Evolutionary conservation across 495 filamentous ascomycete species (phyloP), one percentile per base, ranked within the genome.

Genomic region (Penicillium simplicissimum): DNA sequence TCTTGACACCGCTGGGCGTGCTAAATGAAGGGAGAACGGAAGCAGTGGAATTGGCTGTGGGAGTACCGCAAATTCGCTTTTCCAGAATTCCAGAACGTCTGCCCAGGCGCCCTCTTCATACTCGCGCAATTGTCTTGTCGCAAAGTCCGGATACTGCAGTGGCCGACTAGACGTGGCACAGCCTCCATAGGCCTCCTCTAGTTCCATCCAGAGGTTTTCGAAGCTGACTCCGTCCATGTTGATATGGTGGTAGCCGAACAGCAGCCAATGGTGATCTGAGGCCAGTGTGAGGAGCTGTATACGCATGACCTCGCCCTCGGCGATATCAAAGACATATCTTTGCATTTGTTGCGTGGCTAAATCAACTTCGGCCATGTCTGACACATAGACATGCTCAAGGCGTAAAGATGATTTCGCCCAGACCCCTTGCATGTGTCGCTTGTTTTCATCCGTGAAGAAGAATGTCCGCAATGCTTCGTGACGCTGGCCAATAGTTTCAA

Each of bases 391-490:
- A 14, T 65, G 68, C 55, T 71, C 63, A 9, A 69, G 25, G 0
- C 35, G 58, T n/a, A 72, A 15, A 1, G n/a, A 28, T 1, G 73
- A 70, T 2, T 55, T 58, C 0, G 25, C 6, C 63, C 64, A 63
- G 13, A 75, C 49, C 1, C 62, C 59, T 62, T 73, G 71, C 65
- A 61, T 70, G 25, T 55, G 65, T 7, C 43, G 49, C 6, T 62
- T 55, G 4, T 62, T 33, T 0, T 64, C 23, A 15, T 71, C 69
- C 0, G 53, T 59, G 40, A 73, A 65, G 57, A 81, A 82, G 35
- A 64, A 68, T 0, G 81, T 84, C 0, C 81, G 66, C 0, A 83
- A 58, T 0, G 79, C 59, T 60, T 84, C 81, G 55, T 85, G 82
- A 4, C 74, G 67, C 8, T 54, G 57, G 0, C 48, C 62, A 2